phyloP scores from a whole-genome alignment of 2,329 filamentous ascomycete genomes.

The Colletotrichum somersetense region DNA sequence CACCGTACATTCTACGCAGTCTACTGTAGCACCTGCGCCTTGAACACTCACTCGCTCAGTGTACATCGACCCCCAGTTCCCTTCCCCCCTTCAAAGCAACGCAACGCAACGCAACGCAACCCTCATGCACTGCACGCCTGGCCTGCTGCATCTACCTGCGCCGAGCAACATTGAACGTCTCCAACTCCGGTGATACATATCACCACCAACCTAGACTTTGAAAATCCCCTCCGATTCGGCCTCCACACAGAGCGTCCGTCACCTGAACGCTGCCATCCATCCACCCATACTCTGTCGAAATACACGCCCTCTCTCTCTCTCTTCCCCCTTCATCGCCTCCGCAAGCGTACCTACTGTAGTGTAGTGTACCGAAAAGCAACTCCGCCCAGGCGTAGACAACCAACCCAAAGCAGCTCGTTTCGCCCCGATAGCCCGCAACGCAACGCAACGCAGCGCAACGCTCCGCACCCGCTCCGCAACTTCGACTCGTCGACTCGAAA shows the following conservation, averaged over 20 bases:
- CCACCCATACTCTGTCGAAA: background rate
- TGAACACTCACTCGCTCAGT: background rate
- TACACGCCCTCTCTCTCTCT: background rate
- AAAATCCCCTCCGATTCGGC: background rate
- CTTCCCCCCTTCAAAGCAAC: slow-evolving; percentile 14
- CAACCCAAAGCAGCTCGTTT: slow-evolving; percentile 30
- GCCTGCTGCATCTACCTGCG: slow-evolving; percentile 20
- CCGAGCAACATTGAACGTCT: slow-evolving; percentile 31
- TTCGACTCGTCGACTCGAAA: slow-evolving; percentile 39
- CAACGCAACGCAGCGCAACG: slow-evolving; percentile 12
- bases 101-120: background rate
- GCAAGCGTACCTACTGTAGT: background rate
- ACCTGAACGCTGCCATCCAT: background rate
- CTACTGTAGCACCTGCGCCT: background rate
- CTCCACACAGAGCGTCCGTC: background rate
- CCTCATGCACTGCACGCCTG: slow-evolving; percentile 23
- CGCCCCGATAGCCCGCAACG: slow-evolving; percentile 40
- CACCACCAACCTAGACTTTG: slow-evolving; percentile 12
- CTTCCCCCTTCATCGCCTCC: background rate
- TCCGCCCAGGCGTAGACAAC: slow-evolving; percentile 4
- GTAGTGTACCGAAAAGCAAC: slow-evolving; percentile 2
- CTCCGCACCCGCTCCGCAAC: slow-evolving; percentile 41
- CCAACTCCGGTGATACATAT: slow-evolving; percentile 20
- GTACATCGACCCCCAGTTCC: slow-evolving; percentile 6
- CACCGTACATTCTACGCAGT: no score